phyloP scores from a whole-genome alignment of 1,139 yeast species.

The Diutina ranongensis region DNA sequence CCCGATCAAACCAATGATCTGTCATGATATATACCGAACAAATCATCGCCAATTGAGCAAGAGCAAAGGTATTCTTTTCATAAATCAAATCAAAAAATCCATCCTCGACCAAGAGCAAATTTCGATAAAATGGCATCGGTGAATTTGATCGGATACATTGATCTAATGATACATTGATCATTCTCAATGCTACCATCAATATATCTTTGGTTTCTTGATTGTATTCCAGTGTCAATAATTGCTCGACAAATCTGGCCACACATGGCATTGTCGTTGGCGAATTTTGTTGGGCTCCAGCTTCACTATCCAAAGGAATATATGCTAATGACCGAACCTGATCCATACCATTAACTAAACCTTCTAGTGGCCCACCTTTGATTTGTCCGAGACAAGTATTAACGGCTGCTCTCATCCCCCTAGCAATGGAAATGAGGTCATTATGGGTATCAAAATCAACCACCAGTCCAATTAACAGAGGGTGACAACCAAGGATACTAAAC shows the following conservation, averaged over 20 bases:
- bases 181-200: not conserved
- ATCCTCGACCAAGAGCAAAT: not conserved
- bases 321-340: not conserved
- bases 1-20: not conserved
- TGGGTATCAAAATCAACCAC: slow-evolving; percentile 1
- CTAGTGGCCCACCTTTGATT: not conserved
- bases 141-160: not conserved
- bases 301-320: not conserved
- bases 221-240: not conserved
- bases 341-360: not conserved
- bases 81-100: not conserved
- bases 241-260: not conserved
- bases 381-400: not conserved
- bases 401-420: not conserved
- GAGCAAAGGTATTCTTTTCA: not conserved
- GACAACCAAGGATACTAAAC: not conserved
- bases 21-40: not conserved
- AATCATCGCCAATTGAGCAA: not conserved
- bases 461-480: slow-evolving; percentile 1
- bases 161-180: not conserved
- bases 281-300: not conserved
- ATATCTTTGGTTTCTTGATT: not conserved
- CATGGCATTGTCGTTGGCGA: not conserved
- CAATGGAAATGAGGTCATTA: not conserved
- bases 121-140: not conserved